Evolutionary conservation across 352 stramenopile species (phyloP).

Genomic region (Thraustotheca clavata): DNA sequence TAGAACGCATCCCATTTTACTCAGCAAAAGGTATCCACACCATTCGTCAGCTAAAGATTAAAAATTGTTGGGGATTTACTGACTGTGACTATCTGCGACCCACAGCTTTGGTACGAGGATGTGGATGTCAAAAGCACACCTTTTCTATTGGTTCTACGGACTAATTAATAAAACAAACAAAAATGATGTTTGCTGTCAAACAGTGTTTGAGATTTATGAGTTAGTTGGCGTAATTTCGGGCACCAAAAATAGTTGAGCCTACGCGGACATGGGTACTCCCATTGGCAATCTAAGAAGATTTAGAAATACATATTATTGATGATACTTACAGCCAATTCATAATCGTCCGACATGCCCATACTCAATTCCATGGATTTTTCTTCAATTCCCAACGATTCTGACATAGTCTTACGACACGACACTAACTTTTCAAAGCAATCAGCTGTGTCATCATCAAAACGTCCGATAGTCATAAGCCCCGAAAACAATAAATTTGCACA

Average conservation of each 20-base stretch:
- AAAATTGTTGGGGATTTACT: slow-evolving; percentile 6
- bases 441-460: slow-evolving; percentile 86
- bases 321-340: slow-evolving; percentile 82
- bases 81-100: slow-evolving; percentile 1
- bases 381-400: slow-evolving; percentile 49
- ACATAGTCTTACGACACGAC: slow-evolving; percentile 55
- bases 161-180: too few relatives aligned
- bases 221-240: slow-evolving; percentile 73
- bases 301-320: background rate
- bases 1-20: slow-evolving; percentile 10
- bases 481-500: slow-evolving; percentile 90
- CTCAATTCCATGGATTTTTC: slow-evolving; percentile 86
- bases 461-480: slow-evolving; percentile 98
- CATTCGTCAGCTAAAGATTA: background rate
- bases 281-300: slow-evolving; percentile 74
- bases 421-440: slow-evolving; percentile 89
- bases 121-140: background rate
- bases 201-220: background rate
- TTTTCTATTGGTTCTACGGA: too few relatives aligned
- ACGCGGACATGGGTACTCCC: slow-evolving; percentile 95
- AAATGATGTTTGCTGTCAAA: too few relatives aligned
- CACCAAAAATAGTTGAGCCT: slow-evolving; percentile 97
- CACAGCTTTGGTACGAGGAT: background rate
- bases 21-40: background rate
- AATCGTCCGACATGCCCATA: slow-evolving; percentile 99